Percentiles rank a stretch among this genome's conserved stretches.
phyloP scores from a whole-genome alignment of 2,329 filamentous ascomycete genomes.

The Dryadomyces quercus-mongolicae region DNA sequence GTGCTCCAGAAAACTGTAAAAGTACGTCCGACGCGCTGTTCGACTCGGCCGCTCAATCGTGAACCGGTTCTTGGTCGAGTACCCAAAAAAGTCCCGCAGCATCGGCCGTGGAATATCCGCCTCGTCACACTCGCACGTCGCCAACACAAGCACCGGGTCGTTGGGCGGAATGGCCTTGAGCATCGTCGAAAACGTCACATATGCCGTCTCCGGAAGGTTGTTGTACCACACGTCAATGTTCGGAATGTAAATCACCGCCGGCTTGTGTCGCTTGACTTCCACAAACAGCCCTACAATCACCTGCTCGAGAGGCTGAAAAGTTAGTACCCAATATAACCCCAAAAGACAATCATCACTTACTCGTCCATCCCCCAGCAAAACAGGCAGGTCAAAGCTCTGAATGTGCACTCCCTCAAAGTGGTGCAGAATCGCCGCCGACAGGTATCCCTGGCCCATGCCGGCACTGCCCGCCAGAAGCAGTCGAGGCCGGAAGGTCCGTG shows the following conservation, averaged over 20 bases:
- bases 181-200: constrained; percentile 74
- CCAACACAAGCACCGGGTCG: constrained; percentile 78
- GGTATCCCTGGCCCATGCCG: constrained; percentile 90
- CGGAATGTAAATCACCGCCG: constrained; percentile 89
- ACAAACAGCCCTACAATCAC: constrained; percentile 83
- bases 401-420: constrained; percentile 91
- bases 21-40: constrained; percentile 65
- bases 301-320: constrained; percentile 57
- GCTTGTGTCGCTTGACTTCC: constrained; percentile 88
- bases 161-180: constrained; percentile 75
- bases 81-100: constrained; percentile 72
- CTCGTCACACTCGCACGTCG: constrained; percentile 63
- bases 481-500: constrained; percentile 77
- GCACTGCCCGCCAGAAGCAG: constrained; percentile 69
- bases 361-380: constrained; percentile 71
- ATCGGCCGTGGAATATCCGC: constrained; percentile 50
- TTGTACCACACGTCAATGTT: constrained; percentile 81
- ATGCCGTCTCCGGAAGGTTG: constrained; percentile 46
- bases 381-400: constrained; percentile 85
- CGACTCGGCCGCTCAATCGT: constrained; percentile 54
- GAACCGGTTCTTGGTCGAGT: constrained; percentile 66
- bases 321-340: not conserved
- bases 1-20: constrained; percentile 60
- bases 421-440: constrained; percentile 74
- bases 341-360: constrained; percentile 28